These are phyloP conservation scores for Huntiella moniliformis DNA, from an alignment of 2,329 filamentous ascomycete genomes.

Conservation along the genomic window DNA sequence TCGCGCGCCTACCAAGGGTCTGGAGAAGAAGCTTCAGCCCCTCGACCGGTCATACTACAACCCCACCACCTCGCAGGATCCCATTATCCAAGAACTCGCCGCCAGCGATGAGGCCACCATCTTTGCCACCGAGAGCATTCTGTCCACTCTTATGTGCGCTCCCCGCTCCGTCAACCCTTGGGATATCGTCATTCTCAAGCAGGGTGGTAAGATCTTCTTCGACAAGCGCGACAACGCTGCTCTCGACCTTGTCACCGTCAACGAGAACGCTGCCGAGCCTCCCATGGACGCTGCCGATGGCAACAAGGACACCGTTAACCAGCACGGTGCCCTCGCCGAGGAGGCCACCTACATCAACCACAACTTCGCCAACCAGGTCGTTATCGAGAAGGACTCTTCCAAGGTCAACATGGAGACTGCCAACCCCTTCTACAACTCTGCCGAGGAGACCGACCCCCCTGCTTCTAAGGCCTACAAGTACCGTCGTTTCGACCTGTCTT, in stretches of 20 bases:
- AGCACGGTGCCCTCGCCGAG: constrained; percentile 76
- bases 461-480: constrained; percentile 98
- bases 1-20: constrained; percentile 76
- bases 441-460: constrained; percentile 80
- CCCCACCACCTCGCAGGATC: constrained; percentile 89
- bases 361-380: constrained; percentile 94
- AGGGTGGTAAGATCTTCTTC: constrained; percentile 93
- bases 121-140: constrained; percentile 89
- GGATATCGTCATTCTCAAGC: constrained; percentile 87
- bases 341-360: constrained; percentile 99
- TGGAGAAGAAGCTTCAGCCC: constrained; percentile 70
- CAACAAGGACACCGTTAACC: constrained; percentile 89
- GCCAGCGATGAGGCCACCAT: constrained; percentile 93
- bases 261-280: constrained; percentile 93
- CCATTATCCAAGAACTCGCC: constrained; percentile 88
- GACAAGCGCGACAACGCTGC: constrained; percentile 95
- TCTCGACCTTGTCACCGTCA: constrained; percentile 94
- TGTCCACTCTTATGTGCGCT: constrained; percentile 98
- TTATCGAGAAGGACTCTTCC: constrained; percentile 57
- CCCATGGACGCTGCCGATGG: constrained; percentile 81
- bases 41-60: constrained; percentile 95
- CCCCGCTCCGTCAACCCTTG: constrained; percentile 93
- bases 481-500: constrained; percentile 84
- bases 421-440: constrained; percentile 94
- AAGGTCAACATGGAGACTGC: constrained; percentile 73